Percentiles rank a stretch among this genome's conserved stretches.
phyloP scores from a whole-genome alignment of 441 rosid species.

The Pelargonium citronellum region DNA sequence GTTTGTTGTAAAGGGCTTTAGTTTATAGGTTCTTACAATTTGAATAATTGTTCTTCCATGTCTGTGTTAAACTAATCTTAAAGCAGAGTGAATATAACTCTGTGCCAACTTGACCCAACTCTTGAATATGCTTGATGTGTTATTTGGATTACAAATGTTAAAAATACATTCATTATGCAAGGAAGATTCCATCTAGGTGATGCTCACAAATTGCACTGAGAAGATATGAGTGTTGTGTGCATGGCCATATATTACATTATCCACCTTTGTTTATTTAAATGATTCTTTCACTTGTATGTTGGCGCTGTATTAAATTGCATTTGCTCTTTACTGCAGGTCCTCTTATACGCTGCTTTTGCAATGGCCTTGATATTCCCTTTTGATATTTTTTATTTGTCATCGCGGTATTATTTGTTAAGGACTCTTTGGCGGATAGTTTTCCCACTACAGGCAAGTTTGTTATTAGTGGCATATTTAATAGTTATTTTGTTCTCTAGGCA shows the following conservation, averaged over 20 bases:
- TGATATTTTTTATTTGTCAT: conserved; percentile 72
- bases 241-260: background rate
- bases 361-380: conserved; percentile 80
- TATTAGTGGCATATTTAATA: background rate
- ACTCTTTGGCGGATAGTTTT: conserved; percentile 83
- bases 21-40: too few relatives aligned
- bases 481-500: background rate
- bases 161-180: background rate
- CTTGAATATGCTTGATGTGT: too few relatives aligned
- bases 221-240: background rate
- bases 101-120: too few relatives aligned
- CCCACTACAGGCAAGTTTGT: conserved; percentile 66
- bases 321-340: conserved; percentile 53
- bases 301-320: conserved; percentile 16
- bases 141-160: background rate
- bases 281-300: conserved; percentile 9
- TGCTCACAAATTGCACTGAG: background rate
- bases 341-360: conserved; percentile 58
- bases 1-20: too few relatives aligned
- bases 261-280: background rate
- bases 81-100: too few relatives aligned
- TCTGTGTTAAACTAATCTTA: too few relatives aligned
- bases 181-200: background rate
- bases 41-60: too few relatives aligned
- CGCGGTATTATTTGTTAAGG: conserved; percentile 81